Evolutionary conservation across 23 red algal species (phyloP), one percentile per base, ranked within the genome.

Genomic region (Cyanidioschyzon merolae): DNA sequence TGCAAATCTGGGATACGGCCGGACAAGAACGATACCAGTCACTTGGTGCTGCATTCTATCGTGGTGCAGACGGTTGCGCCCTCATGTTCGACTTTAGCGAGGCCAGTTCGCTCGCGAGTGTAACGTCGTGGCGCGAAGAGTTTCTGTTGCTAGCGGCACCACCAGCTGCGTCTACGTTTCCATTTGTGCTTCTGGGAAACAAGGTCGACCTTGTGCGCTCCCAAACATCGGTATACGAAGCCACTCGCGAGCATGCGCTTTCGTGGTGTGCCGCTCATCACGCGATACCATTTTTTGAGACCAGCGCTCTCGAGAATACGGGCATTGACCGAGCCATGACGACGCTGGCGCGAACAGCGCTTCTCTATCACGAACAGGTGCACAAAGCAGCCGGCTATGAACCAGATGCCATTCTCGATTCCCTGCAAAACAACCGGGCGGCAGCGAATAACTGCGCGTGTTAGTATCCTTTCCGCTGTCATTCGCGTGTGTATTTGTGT

Each of bases 1-100:
- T 98, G 36, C 94, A 98, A 84, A 91, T 98, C 27, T 98, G 94
- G 94, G 94, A 98, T 79, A 98, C 94, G 34, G 94, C 94, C 1
- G 94, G 94, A 12, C 94, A 98, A 75, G 94, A 98, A 67, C 94
- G 94, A 26, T 98, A 91, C 58, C 94, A 98, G 74, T 87, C 83
- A 37, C 77, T 98, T 1, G 94, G 94, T 57, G 77, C 82, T 34
- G 94, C 94, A 2, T 98, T 98, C 86, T 98, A 98, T 67, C 88
- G 94, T 41, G 94, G 94, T 21, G 88, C 94, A 30, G 94, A 98
- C 67, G 94, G 85, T 39, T 91, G 88, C 58, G 88, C 91, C 2
- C 80, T 98, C 1, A 88, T 98, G 58, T 98, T 88, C 37, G 94
- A 98, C 74, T 82, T 90, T 58, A 98, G 88, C 40, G 88, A 98